A percentile compares a stretch with the other conserved stretches of the same genome.
These are phyloP conservation scores for Arthrocladium fulminans DNA, from an alignment of 2,329 filamentous ascomycete genomes.

Conservation along the genomic window DNA sequence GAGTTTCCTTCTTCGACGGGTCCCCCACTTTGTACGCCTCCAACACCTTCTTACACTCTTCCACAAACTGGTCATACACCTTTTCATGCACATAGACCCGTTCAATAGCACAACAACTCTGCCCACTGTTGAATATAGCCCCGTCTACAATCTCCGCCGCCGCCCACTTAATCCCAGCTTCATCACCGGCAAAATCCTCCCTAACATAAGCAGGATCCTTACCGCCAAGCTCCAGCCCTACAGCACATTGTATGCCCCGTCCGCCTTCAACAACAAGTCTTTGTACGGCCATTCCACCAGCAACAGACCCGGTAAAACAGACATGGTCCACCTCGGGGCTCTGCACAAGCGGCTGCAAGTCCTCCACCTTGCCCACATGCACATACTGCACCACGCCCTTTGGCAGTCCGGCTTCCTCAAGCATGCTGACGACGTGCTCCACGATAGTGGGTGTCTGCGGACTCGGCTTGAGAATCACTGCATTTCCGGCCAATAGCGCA, in stretches of 20 bases:
- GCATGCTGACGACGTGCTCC: slow-evolving; percentile 70
- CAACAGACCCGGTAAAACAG: slow-evolving; percentile 90
- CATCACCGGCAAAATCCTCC: slow-evolving; percentile 61
- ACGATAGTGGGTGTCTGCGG: slow-evolving; percentile 89
- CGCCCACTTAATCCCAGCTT: slow-evolving; percentile 58
- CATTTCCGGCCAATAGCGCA: slow-evolving; percentile 81
- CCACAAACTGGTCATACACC: slow-evolving; percentile 74
- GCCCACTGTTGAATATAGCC: slow-evolving; percentile 95
- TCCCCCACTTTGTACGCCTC: slow-evolving; percentile 80
- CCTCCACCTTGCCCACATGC: slow-evolving; percentile 69
- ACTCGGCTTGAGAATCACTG: slow-evolving; percentile 87
- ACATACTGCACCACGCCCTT: slow-evolving; percentile 82
- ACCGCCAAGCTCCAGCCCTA: slow-evolving; percentile 84
- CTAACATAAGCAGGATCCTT: slow-evolving; percentile 92
- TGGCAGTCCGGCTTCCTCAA: slow-evolving; percentile 71
- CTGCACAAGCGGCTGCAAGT: slow-evolving; percentile 70
- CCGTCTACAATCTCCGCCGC: slow-evolving; percentile 93
- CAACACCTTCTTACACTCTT: slow-evolving; percentile 70
- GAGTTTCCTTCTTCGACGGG: slow-evolving; percentile 66
- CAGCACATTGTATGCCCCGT: slow-evolving; percentile 37
- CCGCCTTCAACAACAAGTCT: slow-evolving; percentile 56
- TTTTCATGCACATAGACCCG: slow-evolving; percentile 81
- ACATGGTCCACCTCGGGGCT: slow-evolving; percentile 69
- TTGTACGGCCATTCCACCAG: slow-evolving; percentile 77
- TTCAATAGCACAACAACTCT: slow-evolving; percentile 91